Base-by-base conservation (phyloP, 2,329 filamentous ascomycete genomes). In the Purpureocillium takamizusanense region DNA sequence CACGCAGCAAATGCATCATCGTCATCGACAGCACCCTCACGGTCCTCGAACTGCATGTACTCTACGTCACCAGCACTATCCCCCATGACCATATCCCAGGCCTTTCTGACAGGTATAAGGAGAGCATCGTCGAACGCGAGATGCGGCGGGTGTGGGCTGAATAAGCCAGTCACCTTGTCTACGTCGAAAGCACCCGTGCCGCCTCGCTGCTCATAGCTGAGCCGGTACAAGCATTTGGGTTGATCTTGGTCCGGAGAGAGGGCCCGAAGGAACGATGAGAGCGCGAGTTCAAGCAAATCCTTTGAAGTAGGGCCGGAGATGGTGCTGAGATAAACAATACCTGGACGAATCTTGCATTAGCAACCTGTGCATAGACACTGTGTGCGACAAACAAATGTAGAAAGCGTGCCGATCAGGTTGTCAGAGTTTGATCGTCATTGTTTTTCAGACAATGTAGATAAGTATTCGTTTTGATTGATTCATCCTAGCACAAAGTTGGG, bases 371-470 rank as follows among this genome's bases (percentile, higher is more conserved):
- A 21, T 44, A 29, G 40, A 33, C 27, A 34, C 15, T 38, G 23
- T 37, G 40, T 17, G 34, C 38, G 21, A 36, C 35, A 35, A 30
- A 40, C 21, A 37, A 46, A 35, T 23, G 31, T 34, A 30, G 45
- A 38, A 45, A 54, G 33, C 40, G 47, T 55, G 63, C 66, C 69
- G 66, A 78, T 94, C 87, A 94, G 87, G 68, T 81, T 86, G 81
- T 90, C 81, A 90, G 83, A 88, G 76, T 71, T 71, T 72, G 74
- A 74, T 92, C 88, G 80, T 94, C 89, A 94, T 67, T 74, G 74
- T 62, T 68, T 67, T 83, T 94, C 90, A 89, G 90, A 85, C 88
- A 97, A 97, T 95, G 90, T 97, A 95, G 90, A 95, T 97, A 97
- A 97, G 89, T 89, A 86, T 92, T 94, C 74, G 64, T 72, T 70